Evolutionary conservation across 192 early-diverging fungal genomes (phyloP), one percentile per base, ranked within the genome.

Genomic region (Backusella tarrabulga): DNA sequence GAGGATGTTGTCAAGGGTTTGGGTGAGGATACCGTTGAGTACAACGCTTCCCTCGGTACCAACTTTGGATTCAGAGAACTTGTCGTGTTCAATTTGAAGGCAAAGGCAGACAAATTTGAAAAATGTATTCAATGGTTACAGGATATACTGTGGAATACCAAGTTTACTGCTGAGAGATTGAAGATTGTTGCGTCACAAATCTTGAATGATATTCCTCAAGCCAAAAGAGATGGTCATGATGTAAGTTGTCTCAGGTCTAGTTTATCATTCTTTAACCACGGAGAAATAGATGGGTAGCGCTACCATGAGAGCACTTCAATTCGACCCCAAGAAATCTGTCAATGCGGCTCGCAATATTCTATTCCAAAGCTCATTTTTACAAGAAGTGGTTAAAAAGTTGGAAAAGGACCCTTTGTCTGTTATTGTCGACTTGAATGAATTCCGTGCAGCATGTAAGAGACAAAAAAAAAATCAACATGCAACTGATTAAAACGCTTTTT

Each of bases 141-240:
- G 5, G 83, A 87, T 77, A 83, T 87, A 70, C 72, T 88, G 29
- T 90, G 86, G 87, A 67, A 88, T 73, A 87, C 89, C 6, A 79
- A 87, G 73, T 90, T 90, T 54, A 83, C 85, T 42, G 75, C 60
- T 0, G 88, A 90, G 38, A 83, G 88, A 76, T 76, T 90, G n/a
- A 89, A 89, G 56, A 86, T 87, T 35, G 82, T 85, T 44, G 82
- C 87, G 6, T 79, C 77, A 35, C 88, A 89, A 74, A 71, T 87
- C 15, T 41, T 89, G 50, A 88, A 89, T 70, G 87, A 90, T 38
- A 86, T 90, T 56, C 89, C 89, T 34, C 69, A 79, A 46, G 68
- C 84, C 21, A 90, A 90, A 66, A 81, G 89, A 26, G 88, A 90
- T 72, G 89, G 89, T 15, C 76, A 81, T n/a, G 67, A 80, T 44